Conservation (phyloP, 768 basidiomycete genomes). For the Suillus variegatus region DNA sequence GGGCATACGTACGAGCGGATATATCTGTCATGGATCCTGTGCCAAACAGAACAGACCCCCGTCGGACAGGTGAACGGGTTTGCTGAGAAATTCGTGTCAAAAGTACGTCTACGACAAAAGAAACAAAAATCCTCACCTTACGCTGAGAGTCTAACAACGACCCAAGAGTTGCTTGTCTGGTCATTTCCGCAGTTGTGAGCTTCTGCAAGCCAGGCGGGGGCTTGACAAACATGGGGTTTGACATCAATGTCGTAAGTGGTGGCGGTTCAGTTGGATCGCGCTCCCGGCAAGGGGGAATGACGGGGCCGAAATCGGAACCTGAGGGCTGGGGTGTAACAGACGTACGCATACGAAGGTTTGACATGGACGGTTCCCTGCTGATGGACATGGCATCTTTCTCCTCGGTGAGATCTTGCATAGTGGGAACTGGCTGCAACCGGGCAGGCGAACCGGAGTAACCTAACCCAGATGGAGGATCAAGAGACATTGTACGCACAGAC, state of each 20-base stretch:
- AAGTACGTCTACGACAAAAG: conserved; percentile 1
- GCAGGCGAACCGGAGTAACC: conserved; percentile 16
- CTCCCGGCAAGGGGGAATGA: conserved; percentile 36
- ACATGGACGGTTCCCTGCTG: conserved; percentile 45
- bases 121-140: conserved; percentile 42
- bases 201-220: conserved; percentile 44
- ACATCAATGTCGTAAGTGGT: conserved; percentile 56
- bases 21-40: conserved; percentile 36
- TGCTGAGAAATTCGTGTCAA: conserved; percentile 24
- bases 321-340: conserved; percentile 72
- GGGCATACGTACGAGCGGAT: conserved; percentile 30
- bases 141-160: conserved; percentile 59
- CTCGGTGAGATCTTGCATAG: conserved; percentile 36
- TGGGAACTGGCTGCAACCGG: conserved; percentile 28
- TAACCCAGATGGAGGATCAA: conserved; percentile 55
- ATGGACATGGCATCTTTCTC: conserved; percentile 24
- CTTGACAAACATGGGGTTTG: conserved; percentile 71
- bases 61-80: conserved; percentile 52
- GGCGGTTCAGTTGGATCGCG: conserved; percentile 72
- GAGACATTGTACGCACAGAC: conserved; percentile 66
- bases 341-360: conserved; percentile 58
- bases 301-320: conserved; percentile 43
- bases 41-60: conserved; percentile 54
- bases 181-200: conserved; percentile 20
- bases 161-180: conserved; percentile 51